Conservation (phyloP, 805 yeast species). For the Komagataella ulmi region DNA sequence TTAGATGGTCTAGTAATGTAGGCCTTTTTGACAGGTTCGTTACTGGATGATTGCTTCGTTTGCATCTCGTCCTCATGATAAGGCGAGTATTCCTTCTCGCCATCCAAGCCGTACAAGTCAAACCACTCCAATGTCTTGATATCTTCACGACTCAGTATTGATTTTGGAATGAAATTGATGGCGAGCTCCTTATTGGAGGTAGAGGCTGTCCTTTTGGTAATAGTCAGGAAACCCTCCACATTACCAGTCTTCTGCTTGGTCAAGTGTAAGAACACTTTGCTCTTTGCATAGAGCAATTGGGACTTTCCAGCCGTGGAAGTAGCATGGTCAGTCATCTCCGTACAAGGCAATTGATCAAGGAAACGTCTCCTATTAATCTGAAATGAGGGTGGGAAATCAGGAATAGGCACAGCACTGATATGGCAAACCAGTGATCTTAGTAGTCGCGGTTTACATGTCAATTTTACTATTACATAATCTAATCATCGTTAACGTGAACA, state of each 20-base stretch:
- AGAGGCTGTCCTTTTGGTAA: slow-evolving; percentile 38
- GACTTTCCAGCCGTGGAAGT: slow-evolving; percentile 16
- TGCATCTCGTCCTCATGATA: slow-evolving; percentile 8
- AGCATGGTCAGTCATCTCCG: not conserved
- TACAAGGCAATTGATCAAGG: not conserved
- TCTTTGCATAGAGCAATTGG: slow-evolving; percentile 38
- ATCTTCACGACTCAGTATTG: slow-evolving; percentile 10
- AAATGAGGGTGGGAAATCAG: not conserved
- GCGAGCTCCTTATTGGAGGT: slow-evolving; percentile 40
- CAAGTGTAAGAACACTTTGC: slow-evolving; percentile 79
- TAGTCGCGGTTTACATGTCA: not conserved
- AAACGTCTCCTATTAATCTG: not conserved
- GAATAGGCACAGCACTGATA: not conserved
- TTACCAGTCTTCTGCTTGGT: slow-evolving; percentile 62
- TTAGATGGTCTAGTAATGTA: slow-evolving; percentile 38
- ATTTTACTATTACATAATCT: not conserved
- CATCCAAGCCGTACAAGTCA: slow-evolving; percentile 23
- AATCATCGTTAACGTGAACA: slow-evolving; percentile 29
- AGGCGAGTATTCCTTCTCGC: slow-evolving; percentile 24
- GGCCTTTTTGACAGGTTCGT: slow-evolving; percentile 6
- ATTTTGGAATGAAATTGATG: slow-evolving; percentile 61
- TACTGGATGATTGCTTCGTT: slow-evolving; percentile 5
- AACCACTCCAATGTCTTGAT: slow-evolving; percentile 18
- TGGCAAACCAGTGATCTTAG: not conserved
- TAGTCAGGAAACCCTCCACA: slow-evolving; percentile 61